Conservation (phyloP, 768 basidiomycete genomes). For the Exidia glandulosa region DNA sequence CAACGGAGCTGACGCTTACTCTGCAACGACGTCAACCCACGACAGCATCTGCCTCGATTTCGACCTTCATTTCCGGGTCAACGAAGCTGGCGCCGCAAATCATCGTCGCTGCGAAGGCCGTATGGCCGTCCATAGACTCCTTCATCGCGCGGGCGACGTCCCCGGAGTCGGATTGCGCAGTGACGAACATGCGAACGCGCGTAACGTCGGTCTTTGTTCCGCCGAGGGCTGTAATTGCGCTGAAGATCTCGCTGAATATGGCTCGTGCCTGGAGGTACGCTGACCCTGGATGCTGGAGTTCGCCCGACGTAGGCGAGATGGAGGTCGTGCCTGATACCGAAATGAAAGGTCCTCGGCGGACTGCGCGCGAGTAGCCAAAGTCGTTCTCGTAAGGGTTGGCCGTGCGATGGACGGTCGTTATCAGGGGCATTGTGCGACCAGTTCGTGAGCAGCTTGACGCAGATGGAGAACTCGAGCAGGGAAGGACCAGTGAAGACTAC, state of each 20-base stretch:
- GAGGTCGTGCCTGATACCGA: conserved; percentile 45
- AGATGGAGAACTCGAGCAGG: too few species aligned
- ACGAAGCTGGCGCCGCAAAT: conserved; percentile 39
- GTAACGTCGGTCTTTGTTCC: conserved; percentile 33
- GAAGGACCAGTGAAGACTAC: too few species aligned
- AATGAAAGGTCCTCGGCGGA: conserved; percentile 40
- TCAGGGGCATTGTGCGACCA: neutral
- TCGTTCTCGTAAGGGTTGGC: conserved; percentile 38
- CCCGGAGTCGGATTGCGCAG: conserved; percentile 26
- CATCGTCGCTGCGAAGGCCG: conserved; percentile 39
- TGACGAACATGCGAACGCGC: conserved; percentile 41
- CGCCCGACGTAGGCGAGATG: conserved; percentile 29
- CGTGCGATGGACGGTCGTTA: conserved; percentile 18
- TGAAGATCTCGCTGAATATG: conserved; percentile 35
- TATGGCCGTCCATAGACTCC: conserved; percentile 12
- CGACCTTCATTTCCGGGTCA: conserved; percentile 37
- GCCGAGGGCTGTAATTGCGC: conserved; percentile 32
- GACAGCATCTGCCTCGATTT: conserved; percentile 46
- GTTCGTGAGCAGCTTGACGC: too few species aligned
- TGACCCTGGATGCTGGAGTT: conserved; percentile 30
- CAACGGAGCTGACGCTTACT: neutral
- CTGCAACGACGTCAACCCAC: too few species aligned
- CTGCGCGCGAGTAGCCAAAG: conserved; percentile 43
- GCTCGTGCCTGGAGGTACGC: conserved; percentile 34
- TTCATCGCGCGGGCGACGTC: conserved; percentile 27